Base-by-base conservation (phyloP, 768 basidiomycete genomes). In the Termitomyces sp. region DNA sequence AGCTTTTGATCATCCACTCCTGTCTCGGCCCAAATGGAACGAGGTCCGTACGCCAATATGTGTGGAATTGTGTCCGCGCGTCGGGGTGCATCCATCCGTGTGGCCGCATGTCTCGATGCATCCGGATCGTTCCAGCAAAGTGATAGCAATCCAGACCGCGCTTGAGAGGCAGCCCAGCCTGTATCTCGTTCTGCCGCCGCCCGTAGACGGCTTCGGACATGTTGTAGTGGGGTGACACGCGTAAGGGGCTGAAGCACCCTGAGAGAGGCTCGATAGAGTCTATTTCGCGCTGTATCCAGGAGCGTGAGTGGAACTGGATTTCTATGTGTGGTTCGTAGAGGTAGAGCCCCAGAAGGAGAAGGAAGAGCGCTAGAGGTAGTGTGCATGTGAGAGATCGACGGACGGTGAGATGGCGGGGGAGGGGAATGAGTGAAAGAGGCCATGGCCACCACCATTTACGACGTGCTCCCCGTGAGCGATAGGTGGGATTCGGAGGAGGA, bases 41-140 rank as follows among this genome's bases (percentile, higher is more conserved):
- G 40, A 98, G 83, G 73, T 98, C 95, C 55, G 81, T 83, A 14
- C 96, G 79, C 96, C 96, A 98, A 69, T 98, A 98, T 1, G 93
- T 88, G 70, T 98, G 96, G 67, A 84, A 96, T 52, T 84, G 81
- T 12, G 82, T 79, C 19, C 83, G 80, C 19, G 77, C 73, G 14
- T 79, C 77, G 17, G 73, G 66, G 17, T 71, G 66, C 1, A 73
- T 46, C 48, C 59, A 57, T 55, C 58, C 46, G 6, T 51, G 54
- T 41, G 58, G 56, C 11, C 67, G 56, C 40, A 49, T 50, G 43
- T 61, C 60, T 42, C 44, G 39, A 54, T 61, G 60, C 41, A 54
- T 54, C 51, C 80, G 83, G 23, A 98, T 81, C 16, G 92, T 94
- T 14, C 87, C 86, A 3, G 94, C 89, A 70, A 94, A 95, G 67